These are phyloP conservation scores for Prillingera fragicola DNA, from an alignment of 1,284 basidiomycete genomes.

Conservation along the genomic window DNA sequence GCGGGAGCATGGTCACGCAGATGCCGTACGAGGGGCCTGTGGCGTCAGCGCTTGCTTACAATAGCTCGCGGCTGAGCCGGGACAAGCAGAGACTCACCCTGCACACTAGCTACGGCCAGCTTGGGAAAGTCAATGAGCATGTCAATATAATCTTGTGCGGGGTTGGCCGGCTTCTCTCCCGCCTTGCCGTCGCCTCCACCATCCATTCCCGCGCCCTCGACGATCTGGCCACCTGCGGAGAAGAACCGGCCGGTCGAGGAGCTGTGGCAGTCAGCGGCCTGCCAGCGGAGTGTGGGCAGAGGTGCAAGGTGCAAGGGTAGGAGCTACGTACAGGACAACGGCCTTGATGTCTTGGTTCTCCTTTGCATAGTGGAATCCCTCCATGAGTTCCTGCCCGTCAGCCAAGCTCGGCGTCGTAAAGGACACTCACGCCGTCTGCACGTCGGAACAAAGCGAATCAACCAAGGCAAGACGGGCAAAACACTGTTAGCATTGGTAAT, in stretches of 20 bases:
- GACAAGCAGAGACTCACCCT: neutral
- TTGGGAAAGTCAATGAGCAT: slow-evolving; percentile 3
- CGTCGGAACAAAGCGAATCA: too few species aligned
- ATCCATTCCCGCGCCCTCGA: neutral
- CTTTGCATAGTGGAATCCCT: neutral
- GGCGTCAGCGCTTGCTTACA: too few species aligned
- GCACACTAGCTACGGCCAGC: neutral
- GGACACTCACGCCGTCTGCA: neutral
- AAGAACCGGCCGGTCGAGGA: neutral
- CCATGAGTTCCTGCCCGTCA: neutral
- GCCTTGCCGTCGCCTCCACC: neutral
- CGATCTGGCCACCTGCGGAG: neutral
- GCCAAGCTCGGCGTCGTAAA: neutral
- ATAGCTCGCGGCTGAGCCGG: neutral
- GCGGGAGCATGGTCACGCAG: neutral
- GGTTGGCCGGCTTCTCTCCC: neutral
- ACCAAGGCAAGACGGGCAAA: too few species aligned
- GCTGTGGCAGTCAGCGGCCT: neutral
- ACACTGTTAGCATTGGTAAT: too few species aligned
- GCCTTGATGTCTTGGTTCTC: neutral
- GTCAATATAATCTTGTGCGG: neutral
- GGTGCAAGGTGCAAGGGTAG: too few species aligned
- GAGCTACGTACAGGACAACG: neutral
- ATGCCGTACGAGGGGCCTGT: neutral
- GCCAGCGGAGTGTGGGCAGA: neutral